Percentiles rank a stretch among this genome's conserved stretches.
These are phyloP conservation scores for Yamadazyma atmosphaerica DNA, from an alignment of 1,139 yeast genomes.

Conservation along the genomic window DNA sequence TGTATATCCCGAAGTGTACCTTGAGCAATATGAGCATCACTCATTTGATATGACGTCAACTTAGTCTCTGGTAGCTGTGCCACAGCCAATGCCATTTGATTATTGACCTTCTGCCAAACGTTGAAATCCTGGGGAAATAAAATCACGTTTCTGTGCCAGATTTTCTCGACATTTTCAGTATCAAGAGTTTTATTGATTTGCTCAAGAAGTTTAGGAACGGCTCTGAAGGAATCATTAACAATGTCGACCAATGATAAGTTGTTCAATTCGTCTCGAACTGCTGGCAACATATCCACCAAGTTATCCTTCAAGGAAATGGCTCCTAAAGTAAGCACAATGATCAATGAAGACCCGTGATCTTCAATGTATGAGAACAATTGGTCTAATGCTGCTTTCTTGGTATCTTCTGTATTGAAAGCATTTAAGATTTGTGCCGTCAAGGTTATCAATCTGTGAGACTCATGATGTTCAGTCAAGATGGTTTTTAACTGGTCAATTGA, in stretches of 20 bases:
- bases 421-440: constrained; percentile 77
- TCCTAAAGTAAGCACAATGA: constrained; percentile 72
- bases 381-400: constrained; percentile 78
- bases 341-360: constrained; percentile 60
- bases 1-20: constrained; percentile 57
- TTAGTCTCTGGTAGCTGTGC: constrained; percentile 52
- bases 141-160: constrained; percentile 72
- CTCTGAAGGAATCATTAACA: constrained; percentile 49
- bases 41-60: constrained; percentile 52
- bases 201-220: constrained; percentile 61
- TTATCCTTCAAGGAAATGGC: constrained; percentile 73
- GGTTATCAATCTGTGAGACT: constrained; percentile 62
- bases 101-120: constrained; percentile 67
- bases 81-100: constrained; percentile 44
- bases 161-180: constrained; percentile 16
- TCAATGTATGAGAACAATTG: constrained; percentile 66
- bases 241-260: constrained; percentile 49
- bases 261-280: constrained; percentile 67
- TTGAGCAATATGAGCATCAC: constrained; percentile 48
- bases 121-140: constrained; percentile 69
- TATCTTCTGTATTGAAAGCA: constrained; percentile 70
- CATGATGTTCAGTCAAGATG: constrained; percentile 49
- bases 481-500: constrained; percentile 67
- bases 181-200: constrained; percentile 44
- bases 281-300: constrained; percentile 57